Evolutionary conservation across 108 stramenopile species (phyloP), one percentile per base, ranked within the genome.

Genomic region (Skeletonema costatum): DNA sequence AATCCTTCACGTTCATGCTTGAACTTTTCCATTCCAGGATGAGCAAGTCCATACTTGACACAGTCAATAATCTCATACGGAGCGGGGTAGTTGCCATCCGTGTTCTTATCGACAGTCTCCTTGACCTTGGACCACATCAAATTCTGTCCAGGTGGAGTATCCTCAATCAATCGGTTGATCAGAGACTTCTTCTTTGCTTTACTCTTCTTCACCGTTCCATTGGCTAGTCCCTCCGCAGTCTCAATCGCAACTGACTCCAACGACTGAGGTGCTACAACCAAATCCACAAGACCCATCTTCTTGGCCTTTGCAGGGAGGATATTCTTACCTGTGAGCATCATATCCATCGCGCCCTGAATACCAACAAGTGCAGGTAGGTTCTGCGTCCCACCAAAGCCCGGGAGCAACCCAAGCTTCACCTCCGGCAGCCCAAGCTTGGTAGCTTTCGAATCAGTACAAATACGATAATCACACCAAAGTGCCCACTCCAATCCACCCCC

Each of bases 401-500:
- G 99, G 63, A 99, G 75, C 25, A 99, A 75, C 32, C 99, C 99
- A 33, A 99, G 85, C 87, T 99, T 98, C 64, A 99, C 98, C 86
- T 99, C 99, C 10, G 99, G 98, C 46, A 99, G 77, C 13, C 98
- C 97, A 48, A 98, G 73, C 70, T 97, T 97, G 42, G 98, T 98
- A 71, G 98, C 98, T 2, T 89, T 62, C 19, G 84, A 82, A 62
- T 99, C 93, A 29, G 97, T 93, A 77, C 96, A 97, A 60, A 99
- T 88, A 68, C 98, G 94, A 83, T 98, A 99, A 81, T 97, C 97
- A 79, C 98, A 98, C 95, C 98, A 97, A 66, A 99, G 78, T n/a
- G 97, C 97, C 97, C 97, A 97, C 75, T 99, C 99, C 68, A 99
- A 80, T 2, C 99, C 99, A n/a, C 99, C 99, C 32, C 99, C 99